These are phyloP conservation scores for Aspergillus asperescens DNA, from an alignment of 495 filamentous ascomycete species.

Conservation along the genomic window DNA sequence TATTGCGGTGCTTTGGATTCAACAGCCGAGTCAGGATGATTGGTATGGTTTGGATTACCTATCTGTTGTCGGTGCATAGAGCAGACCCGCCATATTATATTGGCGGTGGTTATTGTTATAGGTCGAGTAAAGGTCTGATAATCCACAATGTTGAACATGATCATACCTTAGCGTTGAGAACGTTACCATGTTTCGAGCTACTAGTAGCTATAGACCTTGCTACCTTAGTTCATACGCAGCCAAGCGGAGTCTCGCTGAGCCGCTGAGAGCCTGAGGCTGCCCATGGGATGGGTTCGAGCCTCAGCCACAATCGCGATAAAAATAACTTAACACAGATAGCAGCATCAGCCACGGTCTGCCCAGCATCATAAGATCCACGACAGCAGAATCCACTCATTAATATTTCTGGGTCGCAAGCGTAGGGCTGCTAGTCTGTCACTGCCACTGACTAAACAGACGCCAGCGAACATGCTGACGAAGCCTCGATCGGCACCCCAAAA, in stretches of 20 bases:
- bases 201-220: no score
- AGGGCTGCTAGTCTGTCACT: neutral
- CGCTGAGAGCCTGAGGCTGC: no score
- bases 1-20: slow-evolving; percentile 1
- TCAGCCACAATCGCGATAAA: slow-evolving; percentile 8
- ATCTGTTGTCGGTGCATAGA: slow-evolving; percentile 4
- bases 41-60: neutral
- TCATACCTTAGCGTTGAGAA: neutral
- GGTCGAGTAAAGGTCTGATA: slow-evolving; percentile 4
- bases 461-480: slow-evolving; percentile 13
- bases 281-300: neutral
- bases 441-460: slow-evolving; percentile 1
- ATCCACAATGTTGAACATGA: slow-evolving; percentile 23
- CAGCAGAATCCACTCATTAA: neutral
- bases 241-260: no score
- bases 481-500: slow-evolving; percentile 12
- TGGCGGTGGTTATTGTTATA: slow-evolving; percentile 6
- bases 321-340: slow-evolving; percentile 6
- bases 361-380: slow-evolving; percentile 6
- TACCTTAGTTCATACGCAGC: no score
- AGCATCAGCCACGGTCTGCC: slow-evolving; percentile 7
- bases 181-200: no score
- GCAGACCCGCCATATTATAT: neutral
- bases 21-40: neutral
- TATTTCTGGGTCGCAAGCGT: neutral